Evolutionary conservation across 768 basidiomycete species (phyloP).

Genomic region (Lactifluus subvellereus): DNA sequence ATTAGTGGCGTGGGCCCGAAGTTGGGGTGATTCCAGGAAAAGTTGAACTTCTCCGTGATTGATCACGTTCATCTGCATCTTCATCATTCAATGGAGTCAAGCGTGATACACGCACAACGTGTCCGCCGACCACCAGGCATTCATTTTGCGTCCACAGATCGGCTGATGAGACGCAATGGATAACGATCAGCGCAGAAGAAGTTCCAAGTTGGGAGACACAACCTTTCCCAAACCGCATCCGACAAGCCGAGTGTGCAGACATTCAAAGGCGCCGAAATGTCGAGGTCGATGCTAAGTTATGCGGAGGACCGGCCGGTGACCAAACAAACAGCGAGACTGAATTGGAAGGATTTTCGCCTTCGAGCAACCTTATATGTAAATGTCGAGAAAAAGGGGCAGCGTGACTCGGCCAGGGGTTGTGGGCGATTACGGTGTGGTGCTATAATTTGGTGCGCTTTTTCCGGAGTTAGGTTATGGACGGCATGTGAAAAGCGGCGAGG

Average conservation of each 20-base stretch:
- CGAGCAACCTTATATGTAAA: conserved; percentile 23
- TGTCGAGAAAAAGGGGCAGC: background rate
- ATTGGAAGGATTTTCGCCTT: conserved; percentile 25
- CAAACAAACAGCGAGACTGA: conserved; percentile 22
- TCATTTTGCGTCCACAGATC: conserved; percentile 19
- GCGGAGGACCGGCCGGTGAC: conserved; percentile 17
- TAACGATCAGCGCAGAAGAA: conserved; percentile 10
- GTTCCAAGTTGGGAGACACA: background rate
- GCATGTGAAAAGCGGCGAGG: conserved; percentile 9
- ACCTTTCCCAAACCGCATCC: background rate
- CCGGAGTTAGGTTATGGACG: conserved; percentile 5
- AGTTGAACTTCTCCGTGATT: background rate
- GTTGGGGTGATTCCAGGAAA: background rate
- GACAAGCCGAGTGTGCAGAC: conserved; percentile 2
- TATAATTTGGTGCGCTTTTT: background rate
- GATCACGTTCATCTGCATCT: conserved; percentile 1
- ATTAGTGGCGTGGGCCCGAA: background rate
- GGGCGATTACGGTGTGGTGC: conserved; percentile 1
- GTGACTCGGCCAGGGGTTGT: background rate
- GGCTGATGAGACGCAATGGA: conserved; percentile 16
- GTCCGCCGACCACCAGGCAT: conserved; percentile 12
- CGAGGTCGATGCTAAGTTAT: background rate
- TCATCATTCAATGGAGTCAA: background rate
- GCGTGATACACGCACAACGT: conserved; percentile 15
- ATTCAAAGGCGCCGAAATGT: conserved; percentile 1